Base-by-base conservation (phyloP, 352 stramenopile genomes). In the Achlya hypogyna region DNA sequence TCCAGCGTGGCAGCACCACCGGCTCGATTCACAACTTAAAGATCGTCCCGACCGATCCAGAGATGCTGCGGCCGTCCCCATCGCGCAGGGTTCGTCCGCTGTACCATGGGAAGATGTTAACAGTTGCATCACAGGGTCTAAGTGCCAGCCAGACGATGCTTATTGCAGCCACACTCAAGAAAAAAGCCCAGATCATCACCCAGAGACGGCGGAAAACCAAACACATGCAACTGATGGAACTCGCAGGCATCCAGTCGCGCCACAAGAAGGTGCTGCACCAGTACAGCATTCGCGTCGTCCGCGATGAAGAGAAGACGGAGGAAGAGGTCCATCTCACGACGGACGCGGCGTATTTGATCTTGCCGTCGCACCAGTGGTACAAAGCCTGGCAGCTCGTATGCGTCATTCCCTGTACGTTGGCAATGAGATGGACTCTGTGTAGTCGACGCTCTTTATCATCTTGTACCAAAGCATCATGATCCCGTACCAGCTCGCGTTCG, bases 401-500 rank as follows among this genome's bases (percentile, higher is more conserved):
- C 20, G 45, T 18, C 45, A 14, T 5, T 29, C 10, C 4, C 0
- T 23, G 20, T 35, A 52, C 25, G 14, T 0, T 51, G 1, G 38
- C 31, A 29, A 42, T 14, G 12, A 9, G 8, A 22, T 4, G 2
- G 25, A 28, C 5, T 63, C 3, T 5, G 4, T 29, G 9, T 52
- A 90, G 82, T 63, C 74, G 4, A 92, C 84, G 9, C 71, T 92
- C 18, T 18, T 84, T 27, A 75, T 91, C 27, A 89, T 92, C 60
- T 78, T 92, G 14, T 89, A 92, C 52, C 84, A 92, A 67, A 89
- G 79, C 49, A 64, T 92, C n/a, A 72, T 82, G 47, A 67, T 92
- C 28, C 84, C 84, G 16, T 92, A 86, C 54, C 71, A 69, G 3
- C 71, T 91, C 14, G 79, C 81, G 1, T 91, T 91, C 42, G 74